Conservation (phyloP, 73 alveolate species). For the Urostyla sp. region DNA sequence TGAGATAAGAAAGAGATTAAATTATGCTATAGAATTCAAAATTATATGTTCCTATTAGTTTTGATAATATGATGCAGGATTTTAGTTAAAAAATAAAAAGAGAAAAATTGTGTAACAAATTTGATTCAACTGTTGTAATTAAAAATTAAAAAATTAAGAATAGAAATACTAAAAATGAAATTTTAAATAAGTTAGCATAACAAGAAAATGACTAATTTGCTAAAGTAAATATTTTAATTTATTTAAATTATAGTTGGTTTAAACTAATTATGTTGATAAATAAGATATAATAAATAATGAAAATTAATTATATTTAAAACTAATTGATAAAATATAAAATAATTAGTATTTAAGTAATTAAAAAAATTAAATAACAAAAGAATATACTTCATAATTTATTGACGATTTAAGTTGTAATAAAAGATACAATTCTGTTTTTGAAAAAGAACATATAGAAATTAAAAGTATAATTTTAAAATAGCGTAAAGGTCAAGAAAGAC, state of each 20-base stretch:
- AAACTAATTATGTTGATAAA: conserved; percentile 28
- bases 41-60: conserved; percentile 21
- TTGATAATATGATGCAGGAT: conserved; percentile 28
- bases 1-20: conserved; percentile 5
- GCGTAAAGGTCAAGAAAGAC: no score
- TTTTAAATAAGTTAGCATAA: background rate
- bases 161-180: background rate
- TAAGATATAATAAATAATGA: conserved; percentile 16
- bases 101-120: background rate
- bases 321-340: background rate
- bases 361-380: no score
- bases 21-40: background rate
- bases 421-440: no score
- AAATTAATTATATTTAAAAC: conserved; percentile 13
- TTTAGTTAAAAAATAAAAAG: conserved; percentile 40
- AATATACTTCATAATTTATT: no score
- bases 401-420: no score
- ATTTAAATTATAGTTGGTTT: no score
- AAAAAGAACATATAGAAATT: no score
- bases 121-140: background rate
- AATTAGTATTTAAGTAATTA: background rate
- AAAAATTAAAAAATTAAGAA: background rate
- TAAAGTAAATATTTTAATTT: no score
- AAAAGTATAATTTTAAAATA: no score
- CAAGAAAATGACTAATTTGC: background rate